These are phyloP conservation scores for Onygena corvina DNA, from an alignment of 2,329 filamentous ascomycete species.

Conservation along the genomic window DNA sequence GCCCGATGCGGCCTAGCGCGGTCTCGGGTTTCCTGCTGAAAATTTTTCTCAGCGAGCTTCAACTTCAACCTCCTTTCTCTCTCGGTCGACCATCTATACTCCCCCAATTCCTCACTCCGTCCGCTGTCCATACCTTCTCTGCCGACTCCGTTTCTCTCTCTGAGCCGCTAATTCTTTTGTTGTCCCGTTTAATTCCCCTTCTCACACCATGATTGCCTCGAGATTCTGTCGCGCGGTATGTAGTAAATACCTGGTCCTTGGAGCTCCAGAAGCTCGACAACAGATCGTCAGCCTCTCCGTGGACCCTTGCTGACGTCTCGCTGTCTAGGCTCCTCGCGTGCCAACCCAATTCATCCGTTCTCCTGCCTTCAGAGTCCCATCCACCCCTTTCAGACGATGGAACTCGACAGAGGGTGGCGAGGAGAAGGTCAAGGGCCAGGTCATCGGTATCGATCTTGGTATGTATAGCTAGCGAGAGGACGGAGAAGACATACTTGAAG, in stretches of 20 bases:
- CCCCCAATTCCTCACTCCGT: conserved; percentile 24
- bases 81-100: conserved; percentile 17
- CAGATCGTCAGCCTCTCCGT: neutral
- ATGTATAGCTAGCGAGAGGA: conserved; percentile 26
- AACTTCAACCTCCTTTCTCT: conserved; percentile 10
- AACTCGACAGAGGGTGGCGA: conserved; percentile 44
- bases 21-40: conserved; percentile 8
- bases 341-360: conserved; percentile 56
- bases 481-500: neutral
- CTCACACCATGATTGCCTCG: conserved; percentile 56
- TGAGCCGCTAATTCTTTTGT: conserved; percentile 24
- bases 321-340: conserved; percentile 63
- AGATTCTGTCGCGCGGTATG: conserved; percentile 65
- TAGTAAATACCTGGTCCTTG: conserved; percentile 5
- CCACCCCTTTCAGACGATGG: conserved; percentile 55
- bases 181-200: conserved; percentile 22
- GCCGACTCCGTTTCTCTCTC: conserved; percentile 18
- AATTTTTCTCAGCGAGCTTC: conserved; percentile 18
- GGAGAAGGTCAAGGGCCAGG: conserved; percentile 82
- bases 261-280: conserved; percentile 3
- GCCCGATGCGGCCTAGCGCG: conserved; percentile 8
- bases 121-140: conserved; percentile 9
- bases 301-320: neutral
- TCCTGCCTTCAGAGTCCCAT: conserved; percentile 56
- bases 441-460: conserved; percentile 98